Conservation (phyloP, 2,329 filamentous ascomycete genomes). For the Arthrobotrys sphaeroides region DNA sequence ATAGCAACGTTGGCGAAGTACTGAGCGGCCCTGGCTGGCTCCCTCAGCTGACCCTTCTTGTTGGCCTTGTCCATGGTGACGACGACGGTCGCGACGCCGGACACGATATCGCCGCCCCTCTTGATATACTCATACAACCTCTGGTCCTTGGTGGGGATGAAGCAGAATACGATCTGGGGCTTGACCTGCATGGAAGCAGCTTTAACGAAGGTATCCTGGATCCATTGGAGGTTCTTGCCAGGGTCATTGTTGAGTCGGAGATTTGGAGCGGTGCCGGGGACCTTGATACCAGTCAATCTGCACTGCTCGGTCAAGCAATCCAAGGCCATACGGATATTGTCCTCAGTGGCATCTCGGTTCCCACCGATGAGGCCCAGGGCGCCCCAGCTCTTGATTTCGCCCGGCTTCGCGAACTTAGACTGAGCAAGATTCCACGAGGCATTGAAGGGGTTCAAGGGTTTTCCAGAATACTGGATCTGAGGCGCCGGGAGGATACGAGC, state of each 20-base stretch:
- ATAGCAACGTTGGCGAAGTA: constrained; percentile 77
- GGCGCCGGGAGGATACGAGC: constrained; percentile 75
- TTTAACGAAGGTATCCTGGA: constrained; percentile 22
- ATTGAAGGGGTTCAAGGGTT: constrained; percentile 60
- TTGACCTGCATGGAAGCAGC: constrained; percentile 13
- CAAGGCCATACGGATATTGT: constrained; percentile 13
- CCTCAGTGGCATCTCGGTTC: constrained; percentile 29
- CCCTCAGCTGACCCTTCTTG: constrained; percentile 26
- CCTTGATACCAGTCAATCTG: constrained; percentile 29
- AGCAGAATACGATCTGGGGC: constrained; percentile 67
- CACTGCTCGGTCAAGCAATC: constrained; percentile 31
- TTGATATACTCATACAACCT: constrained; percentile 75
- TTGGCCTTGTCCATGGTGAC: constrained; percentile 58
- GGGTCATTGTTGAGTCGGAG: constrained; percentile 3
- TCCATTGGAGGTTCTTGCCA: constrained; percentile 14
- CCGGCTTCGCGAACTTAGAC: constrained; percentile 68
- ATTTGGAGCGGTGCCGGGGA: constrained; percentile 23
- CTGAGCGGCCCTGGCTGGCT: constrained; percentile 57
- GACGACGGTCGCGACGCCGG: constrained; percentile 73
- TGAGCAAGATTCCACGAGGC: constrained; percentile 76
- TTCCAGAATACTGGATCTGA: constrained; percentile 67
- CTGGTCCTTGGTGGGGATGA: constrained; percentile 68
- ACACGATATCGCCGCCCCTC: constrained; percentile 71
- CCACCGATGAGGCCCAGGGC: constrained; percentile 40
- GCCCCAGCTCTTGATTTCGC: constrained; percentile 66